Evolutionary conservation across 176 grass and related monocot genomes (phyloP), one percentile per base, ranked within the genome.

Genomic region (Pharus latifolius): DNA sequence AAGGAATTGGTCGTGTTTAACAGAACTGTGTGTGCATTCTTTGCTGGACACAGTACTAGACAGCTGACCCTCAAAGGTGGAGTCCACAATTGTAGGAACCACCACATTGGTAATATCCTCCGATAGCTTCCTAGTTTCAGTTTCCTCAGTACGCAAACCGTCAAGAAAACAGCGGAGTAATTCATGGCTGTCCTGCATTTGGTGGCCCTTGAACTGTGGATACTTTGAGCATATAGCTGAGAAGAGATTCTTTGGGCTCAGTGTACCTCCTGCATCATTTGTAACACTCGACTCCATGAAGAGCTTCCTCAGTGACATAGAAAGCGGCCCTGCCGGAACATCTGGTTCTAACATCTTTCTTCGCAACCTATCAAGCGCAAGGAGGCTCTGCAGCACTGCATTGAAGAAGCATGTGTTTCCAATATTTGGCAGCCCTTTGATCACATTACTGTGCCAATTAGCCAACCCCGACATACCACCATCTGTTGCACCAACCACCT

Each of bases 361-460:
- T 35, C 95, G 78, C 24, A 98, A 56, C n/a, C 53, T 82, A 75
- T 93, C 88, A 77, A 98, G 78, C 1, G 82, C 75, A 1, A 98
- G 87, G 55, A 98, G 71, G 57, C 76, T 84, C 85, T 98, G 95
- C 61, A 98, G 18, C 61, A 98, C 84, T 28, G 95, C 78, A 78
- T 98, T 98, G 82, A 98, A 94, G 81, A 91, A 98, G 38, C 90
- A 94, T 14, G 95, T 94, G 38, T 98, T 98, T 35, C 95, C 90
- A 51, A 94, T 86, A 76, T 98, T 98, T 3, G 87, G 81, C 22
- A 98, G 58, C 46, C 95, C 95, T 79, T 80, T 89, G 18, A 93
- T 90, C 42, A 73, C 56, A 80, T 88, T 80, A 37, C 56, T 70
- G 52, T 81, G 68, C 34, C 25, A 30, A 60, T 69, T 72, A 70